Conservation (phyloP, 116 monocot species). For the Thalassia testudinum region DNA sequence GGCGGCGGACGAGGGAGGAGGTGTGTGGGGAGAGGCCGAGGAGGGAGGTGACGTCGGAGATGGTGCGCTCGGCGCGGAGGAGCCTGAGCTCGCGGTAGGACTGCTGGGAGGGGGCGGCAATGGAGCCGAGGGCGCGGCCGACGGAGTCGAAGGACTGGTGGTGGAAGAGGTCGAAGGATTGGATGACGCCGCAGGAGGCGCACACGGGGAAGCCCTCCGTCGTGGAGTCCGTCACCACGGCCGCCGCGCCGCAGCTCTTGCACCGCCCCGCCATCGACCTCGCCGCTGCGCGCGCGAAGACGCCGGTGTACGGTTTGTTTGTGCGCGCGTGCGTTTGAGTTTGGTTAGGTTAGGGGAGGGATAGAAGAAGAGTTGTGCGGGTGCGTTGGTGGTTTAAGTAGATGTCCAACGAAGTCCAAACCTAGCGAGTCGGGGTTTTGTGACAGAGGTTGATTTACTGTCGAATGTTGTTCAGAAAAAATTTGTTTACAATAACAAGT, state of each 20-base stretch:
- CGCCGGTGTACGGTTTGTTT: too few species aligned
- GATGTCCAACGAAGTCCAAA: too few species aligned
- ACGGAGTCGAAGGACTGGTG: constrained; percentile 22
- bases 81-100: constrained; percentile 28
- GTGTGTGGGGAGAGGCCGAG: constrained; percentile 23
- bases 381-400: too few species aligned
- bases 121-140: constrained; percentile 9
- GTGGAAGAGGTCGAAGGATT: constrained; percentile 18
- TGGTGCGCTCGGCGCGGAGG: constrained; percentile 13
- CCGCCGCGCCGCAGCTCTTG: constrained; percentile 21
- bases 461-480: too few species aligned
- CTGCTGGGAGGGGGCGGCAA: constrained; percentile 9
- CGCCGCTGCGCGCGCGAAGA: too few species aligned
- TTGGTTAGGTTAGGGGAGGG: too few species aligned
- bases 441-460: too few species aligned
- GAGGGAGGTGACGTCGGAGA: constrained; percentile 17
- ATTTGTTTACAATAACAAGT: too few species aligned
- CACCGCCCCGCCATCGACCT: constrained; percentile 2
- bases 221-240: constrained; percentile 22
- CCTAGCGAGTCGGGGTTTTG: too few species aligned
- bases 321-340: too few species aligned
- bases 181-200: constrained; percentile 32
- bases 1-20: constrained; percentile 13
- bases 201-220: constrained; percentile 26
- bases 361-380: too few species aligned